Evolutionary conservation across 2,329 filamentous ascomycete species (phyloP).

Genomic region (Penicillium sp.): DNA sequence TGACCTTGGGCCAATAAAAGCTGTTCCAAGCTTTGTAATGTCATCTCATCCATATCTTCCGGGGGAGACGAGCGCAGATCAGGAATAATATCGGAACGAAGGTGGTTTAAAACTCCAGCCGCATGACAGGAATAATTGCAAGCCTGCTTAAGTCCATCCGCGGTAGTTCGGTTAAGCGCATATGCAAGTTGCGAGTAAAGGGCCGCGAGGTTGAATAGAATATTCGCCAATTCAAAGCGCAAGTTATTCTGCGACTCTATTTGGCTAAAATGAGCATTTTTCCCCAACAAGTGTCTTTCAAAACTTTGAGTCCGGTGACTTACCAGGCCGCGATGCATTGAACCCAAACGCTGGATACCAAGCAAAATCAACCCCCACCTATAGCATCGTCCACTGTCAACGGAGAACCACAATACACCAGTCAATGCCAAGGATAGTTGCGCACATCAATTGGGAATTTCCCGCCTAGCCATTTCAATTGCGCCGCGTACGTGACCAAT

Average conservation of each 20-base stretch:
- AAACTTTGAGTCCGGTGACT: constrained; percentile 10
- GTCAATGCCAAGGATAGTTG: not conserved
- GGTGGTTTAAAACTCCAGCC: constrained; percentile 74
- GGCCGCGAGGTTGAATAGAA: constrained; percentile 87
- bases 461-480: constrained; percentile 84
- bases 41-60: constrained; percentile 91
- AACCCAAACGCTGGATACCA: constrained; percentile 95
- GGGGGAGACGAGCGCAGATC: constrained; percentile 78
- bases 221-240: constrained; percentile 79
- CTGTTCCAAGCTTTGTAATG: constrained; percentile 74
- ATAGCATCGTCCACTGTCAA: constrained; percentile 11
- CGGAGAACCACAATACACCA: constrained; percentile 1
- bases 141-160: constrained; percentile 78
- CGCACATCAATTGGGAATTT: constrained; percentile 93
- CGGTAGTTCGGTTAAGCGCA: constrained; percentile 66
- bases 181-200: constrained; percentile 90
- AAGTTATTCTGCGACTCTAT: constrained; percentile 58
- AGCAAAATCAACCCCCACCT: constrained; percentile 90
- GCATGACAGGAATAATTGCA: constrained; percentile 85
- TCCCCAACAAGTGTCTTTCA: not conserved
- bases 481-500: constrained; percentile 84
- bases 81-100: constrained; percentile 70
- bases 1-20: constrained; percentile 88
- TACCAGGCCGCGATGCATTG: constrained; percentile 65
- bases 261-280: not conserved